A percentile compares a stretch with the other conserved stretches of the same genome.
phyloP scores from a whole-genome alignment of 2,329 filamentous ascomycete species.

The Teratosphaeria viscida region DNA sequence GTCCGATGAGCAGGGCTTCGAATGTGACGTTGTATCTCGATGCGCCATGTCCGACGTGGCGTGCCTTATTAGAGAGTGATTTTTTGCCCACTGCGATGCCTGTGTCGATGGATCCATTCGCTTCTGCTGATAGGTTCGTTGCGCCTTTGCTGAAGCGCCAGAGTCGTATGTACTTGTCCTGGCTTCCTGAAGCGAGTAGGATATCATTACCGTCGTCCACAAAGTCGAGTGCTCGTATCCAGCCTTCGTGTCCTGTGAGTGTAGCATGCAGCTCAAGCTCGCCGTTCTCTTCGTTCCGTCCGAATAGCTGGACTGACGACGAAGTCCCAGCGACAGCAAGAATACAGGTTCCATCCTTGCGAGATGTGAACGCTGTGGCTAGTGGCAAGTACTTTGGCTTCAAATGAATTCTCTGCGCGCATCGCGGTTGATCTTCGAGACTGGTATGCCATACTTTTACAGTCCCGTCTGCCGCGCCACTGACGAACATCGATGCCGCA shows the following conservation, averaged over 20 bases:
- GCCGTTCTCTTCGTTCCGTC: constrained; percentile 38
- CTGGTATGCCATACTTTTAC: constrained; percentile 59
- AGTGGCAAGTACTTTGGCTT: constrained; percentile 75
- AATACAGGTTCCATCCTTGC: constrained; percentile 40
- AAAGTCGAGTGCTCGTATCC: constrained; percentile 82
- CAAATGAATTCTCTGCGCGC: constrained; percentile 58
- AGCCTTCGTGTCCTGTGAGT: constrained; percentile 83
- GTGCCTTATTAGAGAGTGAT: constrained; percentile 79
- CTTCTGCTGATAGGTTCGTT: not conserved
- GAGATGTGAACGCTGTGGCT: constrained; percentile 55
- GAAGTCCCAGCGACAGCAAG: constrained; percentile 81
- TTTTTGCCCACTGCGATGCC: constrained; percentile 28
- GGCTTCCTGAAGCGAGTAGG: constrained; percentile 82
- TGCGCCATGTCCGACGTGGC: constrained; percentile 55
- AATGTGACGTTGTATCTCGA: constrained; percentile 75
- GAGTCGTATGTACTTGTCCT: constrained; percentile 92
- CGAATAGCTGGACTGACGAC: constrained; percentile 70
- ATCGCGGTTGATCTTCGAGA: not conserved
- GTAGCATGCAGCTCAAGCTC: constrained; percentile 65
- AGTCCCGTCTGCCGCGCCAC: constrained; percentile 53
- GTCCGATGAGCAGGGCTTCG: constrained; percentile 83
- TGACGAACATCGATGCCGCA: constrained; percentile 42
- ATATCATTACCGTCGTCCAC: constrained; percentile 57
- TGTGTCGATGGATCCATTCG: constrained; percentile 2
- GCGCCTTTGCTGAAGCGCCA: constrained; percentile 73